Conservation (phyloP, 2,329 filamentous ascomycete species). For the Penicillium sp. region DNA sequence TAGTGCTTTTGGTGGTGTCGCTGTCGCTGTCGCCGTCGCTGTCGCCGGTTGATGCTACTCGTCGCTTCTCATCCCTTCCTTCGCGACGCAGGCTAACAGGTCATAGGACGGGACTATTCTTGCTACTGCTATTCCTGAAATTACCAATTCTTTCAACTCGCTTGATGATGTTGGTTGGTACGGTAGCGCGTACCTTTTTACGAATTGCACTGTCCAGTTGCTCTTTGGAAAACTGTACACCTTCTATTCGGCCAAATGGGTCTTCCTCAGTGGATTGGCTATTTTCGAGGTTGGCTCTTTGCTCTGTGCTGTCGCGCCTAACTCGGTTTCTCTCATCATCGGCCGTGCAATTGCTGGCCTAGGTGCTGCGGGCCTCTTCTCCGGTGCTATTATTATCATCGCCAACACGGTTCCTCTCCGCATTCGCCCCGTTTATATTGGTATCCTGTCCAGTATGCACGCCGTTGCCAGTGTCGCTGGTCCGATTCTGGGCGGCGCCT, state of each 20-base stretch:
- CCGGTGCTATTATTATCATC: slow-evolving; percentile 38
- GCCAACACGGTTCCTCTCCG: slow-evolving; percentile 36
- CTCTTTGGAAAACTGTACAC: slow-evolving; percentile 44
- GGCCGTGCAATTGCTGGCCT: slow-evolving; percentile 36
- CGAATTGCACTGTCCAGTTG: slow-evolving; percentile 36
- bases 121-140: slow-evolving; percentile 1
- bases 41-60: neutral
- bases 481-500: slow-evolving; percentile 45
- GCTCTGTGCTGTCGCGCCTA: slow-evolving; percentile 36
- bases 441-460: slow-evolving; percentile 16
- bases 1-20: neutral
- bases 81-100: too few species aligned
- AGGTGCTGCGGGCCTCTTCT: slow-evolving; percentile 29
- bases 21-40: neutral
- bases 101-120: slow-evolving; percentile 3
- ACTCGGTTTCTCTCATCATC: slow-evolving; percentile 36
- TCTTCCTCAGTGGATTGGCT: slow-evolving; percentile 35
- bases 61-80: neutral
- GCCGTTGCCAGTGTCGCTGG: slow-evolving; percentile 14
- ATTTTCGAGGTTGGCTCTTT: slow-evolving; percentile 44
- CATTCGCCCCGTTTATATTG: slow-evolving; percentile 37
- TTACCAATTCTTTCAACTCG: neutral
- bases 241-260: slow-evolving; percentile 41
- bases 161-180: slow-evolving; percentile 1
- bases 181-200: neutral